Evolutionary conservation across 805 yeast genomes (phyloP).

Genomic region (Ogataea wickerhamii): DNA sequence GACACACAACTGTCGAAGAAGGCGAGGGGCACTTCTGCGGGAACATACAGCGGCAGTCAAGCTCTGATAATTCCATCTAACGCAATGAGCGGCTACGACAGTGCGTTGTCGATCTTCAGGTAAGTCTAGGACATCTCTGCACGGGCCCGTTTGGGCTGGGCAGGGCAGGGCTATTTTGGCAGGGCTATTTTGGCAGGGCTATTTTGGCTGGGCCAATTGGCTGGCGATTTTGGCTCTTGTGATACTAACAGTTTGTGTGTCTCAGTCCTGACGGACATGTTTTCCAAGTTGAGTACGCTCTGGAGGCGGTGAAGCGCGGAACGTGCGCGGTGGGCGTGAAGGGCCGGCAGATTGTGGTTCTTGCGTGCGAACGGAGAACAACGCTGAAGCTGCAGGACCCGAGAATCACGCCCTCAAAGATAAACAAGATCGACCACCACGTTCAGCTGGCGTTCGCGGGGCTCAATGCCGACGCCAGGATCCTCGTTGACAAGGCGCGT

Average conservation of each 20-base stretch:
- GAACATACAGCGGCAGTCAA: too few relatives aligned
- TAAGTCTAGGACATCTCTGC: too few relatives aligned
- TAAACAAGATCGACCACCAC: conserved; percentile 87
- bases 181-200: too few relatives aligned
- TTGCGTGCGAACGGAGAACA: conserved; percentile 96
- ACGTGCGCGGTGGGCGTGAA: conserved; percentile 98
- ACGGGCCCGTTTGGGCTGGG: not conserved
- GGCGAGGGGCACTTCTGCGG: too few relatives aligned
- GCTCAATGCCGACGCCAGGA: conserved; percentile 95
- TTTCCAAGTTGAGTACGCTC: conserved; percentile 97
- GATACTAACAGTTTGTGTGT: conserved; percentile 7
- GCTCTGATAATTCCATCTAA: too few relatives aligned
- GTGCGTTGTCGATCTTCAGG: conserved; percentile 97
- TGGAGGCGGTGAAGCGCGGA: conserved; percentile 97
- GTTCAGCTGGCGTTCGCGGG: conserved; percentile 95
- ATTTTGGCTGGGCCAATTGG: too few relatives aligned
- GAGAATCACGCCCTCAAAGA: conserved; percentile 91
- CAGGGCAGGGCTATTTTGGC: not conserved
- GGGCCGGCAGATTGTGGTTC: conserved; percentile 82
- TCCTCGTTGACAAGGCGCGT: conserved; percentile 90
- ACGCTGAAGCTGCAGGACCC: conserved; percentile 95
- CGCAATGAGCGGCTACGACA: conserved; percentile 95
- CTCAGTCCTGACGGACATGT: conserved; percentile 97
- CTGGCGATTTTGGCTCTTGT: too few relatives aligned
- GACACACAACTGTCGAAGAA: too few relatives aligned